Conservation (phyloP, 2,329 filamentous ascomycete genomes). For the Cytospora paraplurivora region DNA sequence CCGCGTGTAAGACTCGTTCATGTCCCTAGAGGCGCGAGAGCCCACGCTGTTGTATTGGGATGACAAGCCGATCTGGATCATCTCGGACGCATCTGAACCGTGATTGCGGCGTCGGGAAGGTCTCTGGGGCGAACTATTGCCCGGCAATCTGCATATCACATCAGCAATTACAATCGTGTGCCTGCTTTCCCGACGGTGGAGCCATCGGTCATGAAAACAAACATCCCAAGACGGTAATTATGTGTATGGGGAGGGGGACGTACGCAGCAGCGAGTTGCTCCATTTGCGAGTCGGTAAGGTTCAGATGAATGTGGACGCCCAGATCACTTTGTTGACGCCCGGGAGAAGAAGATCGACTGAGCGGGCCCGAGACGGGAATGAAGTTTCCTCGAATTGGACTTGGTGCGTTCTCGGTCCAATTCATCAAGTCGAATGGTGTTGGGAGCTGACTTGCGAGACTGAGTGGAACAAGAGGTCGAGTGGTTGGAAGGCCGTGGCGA, state of each 20-base stretch:
- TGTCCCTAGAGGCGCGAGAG: constrained; percentile 4
- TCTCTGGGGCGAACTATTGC: constrained; percentile 22
- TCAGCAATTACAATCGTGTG: constrained; percentile 20
- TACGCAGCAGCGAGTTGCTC: constrained; percentile 51
- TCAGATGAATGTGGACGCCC: constrained; percentile 50
- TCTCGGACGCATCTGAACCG: constrained; percentile 12
- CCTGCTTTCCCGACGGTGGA: background rate
- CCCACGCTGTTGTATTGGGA: background rate
- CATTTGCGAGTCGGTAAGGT: constrained; percentile 52
- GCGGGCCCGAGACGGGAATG: constrained; percentile 39
- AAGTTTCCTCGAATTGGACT: constrained; percentile 43
- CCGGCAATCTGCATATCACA: constrained; percentile 17
- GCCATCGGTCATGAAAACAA: background rate
- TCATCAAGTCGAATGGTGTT: constrained; percentile 20
- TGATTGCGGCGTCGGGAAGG: constrained; percentile 6
- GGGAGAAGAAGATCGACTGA: constrained; percentile 40
- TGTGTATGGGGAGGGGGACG: constrained; percentile 27
- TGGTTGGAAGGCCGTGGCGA: background rate
- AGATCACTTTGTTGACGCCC: constrained; percentile 41
- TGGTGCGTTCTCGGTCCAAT: constrained; percentile 27
- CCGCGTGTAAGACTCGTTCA: constrained; percentile 10
- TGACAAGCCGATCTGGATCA: constrained; percentile 16
- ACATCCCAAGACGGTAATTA: background rate
- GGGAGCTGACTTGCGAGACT: background rate
- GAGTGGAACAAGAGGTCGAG: background rate